Evolutionary conservation across 75 land plant species (phyloP).

Genomic region (Pseudotsuga menziesii): DNA sequence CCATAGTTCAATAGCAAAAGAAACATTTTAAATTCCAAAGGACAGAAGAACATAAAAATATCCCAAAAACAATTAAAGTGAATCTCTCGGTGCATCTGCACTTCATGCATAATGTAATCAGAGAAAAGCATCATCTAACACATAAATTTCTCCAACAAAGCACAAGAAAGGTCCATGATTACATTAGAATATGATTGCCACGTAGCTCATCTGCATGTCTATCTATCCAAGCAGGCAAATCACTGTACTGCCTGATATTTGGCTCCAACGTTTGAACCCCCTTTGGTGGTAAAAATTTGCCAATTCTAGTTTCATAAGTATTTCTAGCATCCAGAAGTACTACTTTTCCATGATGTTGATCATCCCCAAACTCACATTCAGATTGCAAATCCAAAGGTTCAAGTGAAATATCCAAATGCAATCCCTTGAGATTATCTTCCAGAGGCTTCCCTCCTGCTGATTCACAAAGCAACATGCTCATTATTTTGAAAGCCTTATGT

Average conservation of each 20-base stretch:
- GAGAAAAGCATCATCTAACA: background rate
- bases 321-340: slow-evolving; percentile 92
- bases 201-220: slow-evolving; percentile 53
- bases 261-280: slow-evolving; percentile 73
- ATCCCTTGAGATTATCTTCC: slow-evolving; percentile 9
- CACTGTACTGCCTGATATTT: slow-evolving; percentile 87
- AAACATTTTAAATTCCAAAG: no score
- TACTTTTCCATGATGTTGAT: slow-evolving; percentile 11
- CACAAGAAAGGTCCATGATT: slow-evolving; percentile 16
- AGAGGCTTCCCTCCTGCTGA: background rate
- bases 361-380: background rate
- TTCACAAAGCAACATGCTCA: background rate
- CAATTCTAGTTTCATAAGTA: slow-evolving; percentile 93
- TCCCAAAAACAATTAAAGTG: background rate
- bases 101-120: slow-evolving; percentile 1
- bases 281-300: slow-evolving; percentile 65
- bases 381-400: background rate
- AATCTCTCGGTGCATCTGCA: background rate
- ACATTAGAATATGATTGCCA: slow-evolving; percentile 79
- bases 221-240: slow-evolving; percentile 92
- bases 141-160: background rate
- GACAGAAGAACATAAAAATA: background rate
- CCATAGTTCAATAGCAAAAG: background rate
- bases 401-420: background rate
- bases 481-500: background rate